Base-by-base conservation (phyloP, 192 early-diverging fungal species). In the Phlyctochytrium arcticum region DNA sequence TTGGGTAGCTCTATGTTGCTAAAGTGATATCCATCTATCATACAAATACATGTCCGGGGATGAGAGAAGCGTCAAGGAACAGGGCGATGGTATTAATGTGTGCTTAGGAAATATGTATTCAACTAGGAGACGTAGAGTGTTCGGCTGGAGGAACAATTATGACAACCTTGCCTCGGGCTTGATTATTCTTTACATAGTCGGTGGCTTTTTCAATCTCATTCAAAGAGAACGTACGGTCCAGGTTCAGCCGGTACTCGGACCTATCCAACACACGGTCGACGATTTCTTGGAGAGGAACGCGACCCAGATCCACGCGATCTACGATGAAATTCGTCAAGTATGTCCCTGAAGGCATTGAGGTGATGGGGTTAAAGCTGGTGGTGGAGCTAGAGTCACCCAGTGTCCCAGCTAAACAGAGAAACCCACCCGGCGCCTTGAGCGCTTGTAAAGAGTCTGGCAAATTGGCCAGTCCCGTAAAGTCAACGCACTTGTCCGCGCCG, bases 221-320 rank as follows among this genome's bases (percentile, higher is more conserved):
- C 60, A 62, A 19, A 9, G 9, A 19, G 17, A 62, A 51, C 8
- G 19, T 34, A 21, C 48, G 48, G n/a, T 51, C 60, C 8, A 62
- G 19, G 33, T 62, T 51, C 44, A 62, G 17, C 30, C 32, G 48
- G 26, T 32, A 62, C 3, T 33, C 48, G 10, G 27, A 26, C 34
- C 30, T 57, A 8, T 62, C 27, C 1, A 62, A n/a, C 15, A 33
- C 60, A 8, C 60, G 44, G 30, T 62, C 60, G 23, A 62, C 60
- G 31, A 62, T 62, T 26, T 62, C 60, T 31, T 62, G 60, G 47
- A 62, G 19, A 19, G 60, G 60, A 7, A 33, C 48, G 6, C 33
- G 0, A 8, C 24, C 9, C 27, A 62, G 27, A 21, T 62, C 60
- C n/a, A 62, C n/a, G 10, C n/a, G 37, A 12, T 31, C 21, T 15